Evolutionary conservation across 148 eudicot genomes (phyloP), one percentile per base, ranked within the genome.

Genomic region (Tetragonia tetragonoides): DNA sequence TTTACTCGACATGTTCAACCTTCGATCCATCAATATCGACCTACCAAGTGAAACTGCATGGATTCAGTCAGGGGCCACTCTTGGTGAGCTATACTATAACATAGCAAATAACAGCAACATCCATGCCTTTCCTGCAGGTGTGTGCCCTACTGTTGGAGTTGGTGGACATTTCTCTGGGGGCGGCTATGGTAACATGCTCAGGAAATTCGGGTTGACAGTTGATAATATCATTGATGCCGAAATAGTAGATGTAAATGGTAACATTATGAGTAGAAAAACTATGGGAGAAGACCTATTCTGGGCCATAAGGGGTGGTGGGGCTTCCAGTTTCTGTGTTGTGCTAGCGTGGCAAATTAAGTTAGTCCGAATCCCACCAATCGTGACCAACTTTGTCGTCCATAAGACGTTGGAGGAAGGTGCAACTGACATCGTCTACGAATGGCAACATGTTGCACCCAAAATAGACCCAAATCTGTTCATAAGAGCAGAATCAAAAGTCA

Each of bases 251-350:
- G 78, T 37, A 3, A 83, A 73, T 34, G 86, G 88, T 38, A 40
- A 42, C 56, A 21, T 81, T 14, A 65, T 78, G 23, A 66, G 66
- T 38, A 59, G 88, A 7, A 37, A 51, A 39, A 75, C 80, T 2
- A 86, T 83, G 88, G 84, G 88, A n/a, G 88, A 85, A 23, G 87
- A 82, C 40, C 59, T 85, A 14, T 85, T 85, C 73, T 85, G 88
- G 88, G 88, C 88, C 42, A 83, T 85, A 21, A 75, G 82, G 57
- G 88, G 88, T 7, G 88, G 86, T n/a, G 88, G 86, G 2, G 86
- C 78, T 28, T 73, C 80, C 38, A 83, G 85, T 61, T 87, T 78
- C 51, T 73, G 85, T 74, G 89, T 82, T 49, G 74, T 80, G 21
- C 7, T 82, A 47, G 44, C 82, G 21, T 86, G 83, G 82, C 81